Conservation (phyloP, 257 asterid genomes). For the Nicotiana benthamiana region DNA sequence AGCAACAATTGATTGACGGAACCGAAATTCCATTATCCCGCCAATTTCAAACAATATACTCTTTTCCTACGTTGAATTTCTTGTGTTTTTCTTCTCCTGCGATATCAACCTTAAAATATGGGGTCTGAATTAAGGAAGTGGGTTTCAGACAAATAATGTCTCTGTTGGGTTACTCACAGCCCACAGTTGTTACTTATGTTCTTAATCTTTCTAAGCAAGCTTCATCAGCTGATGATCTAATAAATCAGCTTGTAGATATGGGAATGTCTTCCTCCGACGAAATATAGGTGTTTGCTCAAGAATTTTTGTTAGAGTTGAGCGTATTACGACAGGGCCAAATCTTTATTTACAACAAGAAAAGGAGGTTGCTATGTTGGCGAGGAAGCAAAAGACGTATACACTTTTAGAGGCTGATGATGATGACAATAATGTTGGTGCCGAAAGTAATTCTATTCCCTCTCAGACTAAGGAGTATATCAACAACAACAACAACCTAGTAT, state of each 20-base stretch:
- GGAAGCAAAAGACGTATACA: slow-evolving; percentile 56
- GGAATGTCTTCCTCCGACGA: slow-evolving; percentile 62
- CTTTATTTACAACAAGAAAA: slow-evolving; percentile 63
- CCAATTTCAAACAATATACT: too few species aligned
- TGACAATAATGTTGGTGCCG: slow-evolving; percentile 5
- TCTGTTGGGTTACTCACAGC: slow-evolving; percentile 69
- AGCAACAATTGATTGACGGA: too few species aligned
- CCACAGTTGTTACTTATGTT: slow-evolving; percentile 55
- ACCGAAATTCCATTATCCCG: too few species aligned
- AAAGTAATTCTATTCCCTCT: slow-evolving; percentile 14
- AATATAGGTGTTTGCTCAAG: slow-evolving; percentile 53
- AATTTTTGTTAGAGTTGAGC: slow-evolving; percentile 68
- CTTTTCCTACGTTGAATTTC: too few species aligned
- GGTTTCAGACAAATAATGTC: slow-evolving; percentile 73
- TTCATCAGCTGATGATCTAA: slow-evolving; percentile 70
- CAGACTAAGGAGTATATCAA: too few species aligned
- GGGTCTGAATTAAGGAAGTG: slow-evolving; percentile 58
- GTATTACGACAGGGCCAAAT: slow-evolving; percentile 58
- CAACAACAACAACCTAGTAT: too few species aligned
- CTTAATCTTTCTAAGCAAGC: slow-evolving; percentile 63
- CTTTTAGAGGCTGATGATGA: slow-evolving; percentile 71
- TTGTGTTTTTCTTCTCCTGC: too few species aligned
- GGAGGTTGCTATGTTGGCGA: slow-evolving; percentile 63
- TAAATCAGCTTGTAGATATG: slow-evolving; percentile 40
- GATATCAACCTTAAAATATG: slow-evolving; percentile 26